phyloP scores from a whole-genome alignment of 306 rosid genomes.

The Glycine tomentella region DNA sequence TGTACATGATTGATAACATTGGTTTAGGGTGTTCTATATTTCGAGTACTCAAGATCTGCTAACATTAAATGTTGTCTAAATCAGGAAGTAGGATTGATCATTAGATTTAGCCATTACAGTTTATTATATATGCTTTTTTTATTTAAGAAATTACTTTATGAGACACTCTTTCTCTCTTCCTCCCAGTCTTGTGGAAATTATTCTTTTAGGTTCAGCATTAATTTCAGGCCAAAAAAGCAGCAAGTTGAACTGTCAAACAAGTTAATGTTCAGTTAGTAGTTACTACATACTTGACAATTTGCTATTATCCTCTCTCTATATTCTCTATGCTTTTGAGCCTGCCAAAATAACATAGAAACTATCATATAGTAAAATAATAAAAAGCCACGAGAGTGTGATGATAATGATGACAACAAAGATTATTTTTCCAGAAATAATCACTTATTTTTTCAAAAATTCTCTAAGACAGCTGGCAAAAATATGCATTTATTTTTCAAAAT shows the following conservation, averaged over 20 bases:
- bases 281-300: constrained; percentile 70
- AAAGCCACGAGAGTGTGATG: not conserved
- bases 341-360: constrained; percentile 46
- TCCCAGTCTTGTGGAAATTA: constrained; percentile 29
- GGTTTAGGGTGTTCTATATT: not conserved
- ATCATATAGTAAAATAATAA: constrained; percentile 25
- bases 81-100: constrained; percentile 3
- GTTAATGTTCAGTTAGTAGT: not conserved
- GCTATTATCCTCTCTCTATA: constrained; percentile 81
- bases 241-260: constrained; percentile 27
- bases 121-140: not conserved
- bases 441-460: not conserved
- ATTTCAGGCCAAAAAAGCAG: constrained; percentile 28
- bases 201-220: constrained; percentile 22
- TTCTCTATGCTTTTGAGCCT: constrained; percentile 81
- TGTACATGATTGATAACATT: not conserved
- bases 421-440: not conserved
- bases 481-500: not conserved
- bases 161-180: constrained; percentile 14
- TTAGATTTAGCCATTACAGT: constrained; percentile 8
- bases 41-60: not conserved
- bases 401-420: not conserved
- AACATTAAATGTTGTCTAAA: not conserved
- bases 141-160: constrained; percentile 35
- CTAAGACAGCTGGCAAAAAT: not conserved